Evolutionary conservation across 2,329 filamentous ascomycete species (phyloP).

Genomic region (Aspergillus puulaauensis): DNA sequence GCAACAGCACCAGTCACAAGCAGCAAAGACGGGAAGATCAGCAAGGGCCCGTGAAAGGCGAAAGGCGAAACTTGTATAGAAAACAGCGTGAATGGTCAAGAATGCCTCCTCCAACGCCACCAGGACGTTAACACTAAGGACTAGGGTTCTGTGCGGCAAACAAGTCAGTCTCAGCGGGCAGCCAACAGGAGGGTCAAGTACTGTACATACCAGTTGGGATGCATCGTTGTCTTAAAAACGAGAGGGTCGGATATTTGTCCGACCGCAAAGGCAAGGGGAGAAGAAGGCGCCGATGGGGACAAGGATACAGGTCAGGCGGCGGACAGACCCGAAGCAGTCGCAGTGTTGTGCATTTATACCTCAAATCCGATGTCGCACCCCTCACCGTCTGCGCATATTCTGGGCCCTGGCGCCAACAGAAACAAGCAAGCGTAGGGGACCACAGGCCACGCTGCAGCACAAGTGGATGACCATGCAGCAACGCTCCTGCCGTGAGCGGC

Average conservation of each 20-base stretch:
- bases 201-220: not conserved
- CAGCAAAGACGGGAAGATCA: constrained; percentile 6
- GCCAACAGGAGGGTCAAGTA: not conserved
- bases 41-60: constrained; percentile 12
- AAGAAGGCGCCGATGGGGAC: not conserved
- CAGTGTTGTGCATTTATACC: not conserved
- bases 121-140: constrained; percentile 11
- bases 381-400: not conserved
- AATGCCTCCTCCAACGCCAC: constrained; percentile 5
- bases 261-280: not conserved
- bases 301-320: constrained; percentile 3
- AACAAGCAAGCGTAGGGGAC: not conserved
- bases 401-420: constrained; percentile 7
- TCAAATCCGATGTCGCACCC: constrained; percentile 5
- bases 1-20: constrained; percentile 18
- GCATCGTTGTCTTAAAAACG: not conserved
- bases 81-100: constrained; percentile 4
- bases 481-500: constrained; percentile 4
- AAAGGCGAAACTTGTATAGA: not conserved
- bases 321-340: not conserved
- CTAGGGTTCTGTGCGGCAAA: constrained; percentile 16
- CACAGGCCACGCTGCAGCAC: constrained; percentile 1
- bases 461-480: constrained; percentile 6
- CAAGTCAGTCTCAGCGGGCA: not conserved
- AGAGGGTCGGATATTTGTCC: constrained; percentile 4